A percentile compares a stretch with the other conserved stretches of the same genome.
phyloP scores from a whole-genome alignment of 768 basidiomycete species.

The Kwoniella europaea region DNA sequence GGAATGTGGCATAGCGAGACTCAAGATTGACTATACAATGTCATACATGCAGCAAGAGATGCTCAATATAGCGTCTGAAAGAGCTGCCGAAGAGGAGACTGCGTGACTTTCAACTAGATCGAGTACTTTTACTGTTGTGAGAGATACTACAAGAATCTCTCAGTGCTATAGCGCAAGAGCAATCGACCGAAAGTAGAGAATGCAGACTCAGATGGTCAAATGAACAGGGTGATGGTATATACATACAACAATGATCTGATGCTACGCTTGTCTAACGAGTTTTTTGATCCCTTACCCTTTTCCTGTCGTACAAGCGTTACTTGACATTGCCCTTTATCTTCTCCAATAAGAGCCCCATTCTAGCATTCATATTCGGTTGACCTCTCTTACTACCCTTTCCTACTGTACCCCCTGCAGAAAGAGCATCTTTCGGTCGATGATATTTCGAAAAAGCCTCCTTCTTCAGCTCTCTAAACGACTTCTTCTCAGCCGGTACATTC shows the following conservation, averaged over 20 bases:
- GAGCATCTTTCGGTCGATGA: constrained; percentile 26
- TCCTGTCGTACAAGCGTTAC: neutral
- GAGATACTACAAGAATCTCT: no score
- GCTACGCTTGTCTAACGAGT: neutral
- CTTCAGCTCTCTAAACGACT: constrained; percentile 42
- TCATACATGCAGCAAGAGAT: no score
- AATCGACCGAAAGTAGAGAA: no score
- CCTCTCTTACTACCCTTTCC: constrained; percentile 45
- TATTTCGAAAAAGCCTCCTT: constrained; percentile 50
- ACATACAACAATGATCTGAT: neutral
- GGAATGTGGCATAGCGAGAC: no score
- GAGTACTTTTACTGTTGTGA: no score
- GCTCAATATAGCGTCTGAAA: no score
- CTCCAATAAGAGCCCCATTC: constrained; percentile 85
- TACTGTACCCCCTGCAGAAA: neutral
- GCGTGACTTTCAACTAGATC: no score
- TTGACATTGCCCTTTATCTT: constrained; percentile 67
- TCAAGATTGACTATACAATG: no score
- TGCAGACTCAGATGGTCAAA: neutral
- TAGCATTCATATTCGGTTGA: constrained; percentile 79
- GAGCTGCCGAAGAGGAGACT: no score
- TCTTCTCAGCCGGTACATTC: constrained; percentile 13
- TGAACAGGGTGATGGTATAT: neutral
- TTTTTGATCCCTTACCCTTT: no score
- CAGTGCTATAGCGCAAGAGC: no score